Conservation (phyloP, 192 early-diverging fungal genomes). For the Coemansia sp. region DNA sequence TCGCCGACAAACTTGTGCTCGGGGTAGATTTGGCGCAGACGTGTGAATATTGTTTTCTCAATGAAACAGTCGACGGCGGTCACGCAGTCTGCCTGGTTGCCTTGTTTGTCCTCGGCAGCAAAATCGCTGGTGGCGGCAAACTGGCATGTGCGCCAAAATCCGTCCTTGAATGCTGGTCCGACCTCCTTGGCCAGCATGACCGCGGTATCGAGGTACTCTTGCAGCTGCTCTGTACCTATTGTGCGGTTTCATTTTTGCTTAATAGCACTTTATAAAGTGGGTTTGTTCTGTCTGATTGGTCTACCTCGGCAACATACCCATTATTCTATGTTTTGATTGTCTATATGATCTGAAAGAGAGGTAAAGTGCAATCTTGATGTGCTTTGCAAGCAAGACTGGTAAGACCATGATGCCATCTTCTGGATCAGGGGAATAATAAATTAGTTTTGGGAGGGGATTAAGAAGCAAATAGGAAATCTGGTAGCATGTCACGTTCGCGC, state of each 20-base stretch:
- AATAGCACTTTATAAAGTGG: not conserved
- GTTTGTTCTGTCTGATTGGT: too few relatives aligned
- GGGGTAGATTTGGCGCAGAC: conserved; percentile 63
- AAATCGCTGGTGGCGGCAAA: conserved; percentile 29
- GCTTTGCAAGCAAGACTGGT: too few relatives aligned
- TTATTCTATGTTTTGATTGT: too few relatives aligned
- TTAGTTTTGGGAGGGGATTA: too few relatives aligned
- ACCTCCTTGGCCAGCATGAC: conserved; percentile 37
- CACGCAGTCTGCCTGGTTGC: conserved; percentile 55
- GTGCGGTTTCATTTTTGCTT: not conserved
- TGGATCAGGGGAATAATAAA: too few relatives aligned
- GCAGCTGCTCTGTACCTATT: conserved; percentile 29
- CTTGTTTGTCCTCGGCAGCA: conserved; percentile 35
- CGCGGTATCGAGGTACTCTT: conserved; percentile 28
- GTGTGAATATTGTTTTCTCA: conserved; percentile 67
- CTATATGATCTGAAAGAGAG: too few relatives aligned
- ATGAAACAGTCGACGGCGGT: conserved; percentile 85
- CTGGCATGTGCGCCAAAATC: conserved; percentile 45
- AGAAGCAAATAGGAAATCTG: too few relatives aligned
- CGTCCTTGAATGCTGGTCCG: conserved; percentile 49
- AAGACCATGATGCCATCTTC: too few relatives aligned
- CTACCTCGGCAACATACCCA: too few relatives aligned
- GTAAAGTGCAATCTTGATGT: too few relatives aligned
- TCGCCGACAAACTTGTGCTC: conserved; percentile 86
- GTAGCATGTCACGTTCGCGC: too few relatives aligned